Percentiles rank a stretch among this genome's conserved stretches.
Conservation (phyloP, 176 grass and related monocot genomes). For the Carex cristatella region DNA sequence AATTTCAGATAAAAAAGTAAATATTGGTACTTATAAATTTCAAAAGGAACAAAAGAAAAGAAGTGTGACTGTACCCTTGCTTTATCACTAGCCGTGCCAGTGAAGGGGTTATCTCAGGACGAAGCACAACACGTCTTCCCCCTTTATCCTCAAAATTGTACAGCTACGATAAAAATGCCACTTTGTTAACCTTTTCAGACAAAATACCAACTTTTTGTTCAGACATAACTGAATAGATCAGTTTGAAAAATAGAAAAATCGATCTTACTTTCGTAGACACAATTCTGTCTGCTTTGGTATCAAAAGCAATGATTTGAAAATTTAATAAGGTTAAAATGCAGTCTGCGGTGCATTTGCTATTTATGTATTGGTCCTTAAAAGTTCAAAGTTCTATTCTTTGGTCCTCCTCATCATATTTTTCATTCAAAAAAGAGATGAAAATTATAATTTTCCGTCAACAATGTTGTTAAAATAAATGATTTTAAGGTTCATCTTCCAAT, state of each 20-base stretch:
- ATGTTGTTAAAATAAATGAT: neutral
- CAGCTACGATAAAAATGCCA: slow-evolving; percentile 32
- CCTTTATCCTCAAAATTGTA: slow-evolving; percentile 95
- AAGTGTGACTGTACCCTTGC: slow-evolving; percentile 50
- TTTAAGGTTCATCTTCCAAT: neutral
- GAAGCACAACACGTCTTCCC: slow-evolving; percentile 70
- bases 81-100: slow-evolving; percentile 87
- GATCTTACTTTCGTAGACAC: neutral
- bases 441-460: neutral
- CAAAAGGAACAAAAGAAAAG: neutral
- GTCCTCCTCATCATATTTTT: neutral
- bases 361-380: neutral
- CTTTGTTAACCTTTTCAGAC: neutral
- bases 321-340: neutral
- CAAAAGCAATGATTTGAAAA: neutral
- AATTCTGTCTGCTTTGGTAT: neutral
- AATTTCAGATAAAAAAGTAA: slow-evolving; percentile 11
- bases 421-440: neutral
- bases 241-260: neutral
- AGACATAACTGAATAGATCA: neutral
- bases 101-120: slow-evolving; percentile 91
- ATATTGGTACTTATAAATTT: neutral
- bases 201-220: neutral
- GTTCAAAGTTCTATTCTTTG: neutral
- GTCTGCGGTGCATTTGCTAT: neutral